Base-by-base conservation (phyloP, 352 stramenopile genomes). In the Phytophthora tentaculata region DNA sequence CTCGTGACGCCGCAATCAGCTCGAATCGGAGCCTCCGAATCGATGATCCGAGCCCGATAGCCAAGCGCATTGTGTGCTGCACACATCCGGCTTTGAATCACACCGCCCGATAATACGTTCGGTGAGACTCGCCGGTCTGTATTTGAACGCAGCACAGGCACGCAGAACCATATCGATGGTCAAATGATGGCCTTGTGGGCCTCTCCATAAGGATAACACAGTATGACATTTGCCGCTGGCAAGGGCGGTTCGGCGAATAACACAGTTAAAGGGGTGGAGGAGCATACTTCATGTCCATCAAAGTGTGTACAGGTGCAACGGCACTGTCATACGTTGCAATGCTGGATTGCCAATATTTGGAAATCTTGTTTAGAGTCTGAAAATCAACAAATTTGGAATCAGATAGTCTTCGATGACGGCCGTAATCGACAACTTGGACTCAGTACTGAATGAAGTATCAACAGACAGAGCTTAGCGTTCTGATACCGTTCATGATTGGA, bases 61-160 rank as follows among this genome's bases (percentile, higher is more conserved):
- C 39, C 47, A 48, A 32, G 45, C n/a, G n/a, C n/a, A n/a, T n/a
- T n/a, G n/a, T n/a, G n/a, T n/a, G n/a, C n/a, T n/a, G n/a, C 24
- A 45, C 51, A 53, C 54, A 59, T 64, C 62, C 62, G 39, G 35
- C 20, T 60, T 44, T 56, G 62, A 69, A 69, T 69, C 62, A 64
- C 23, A 24, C 24, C 17, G 45, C 24, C 54, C 24, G 16, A 54
- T 55, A 41, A 61, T 68, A 66, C 37, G 59, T 66, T 54, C 58
- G 37, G 59, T 39, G 20, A n/a, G 29, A 61, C 49, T 67, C 51
- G 51, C 16, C 60, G 60, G 61, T 57, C 29, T 32, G 50, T 69
- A 55, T 54, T 60, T 65, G 62, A 69, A 69, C 53, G 54, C 35
- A 26, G 37, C 32, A 69, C 62, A 59, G 55, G 47, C 48, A 70